Evolutionary conservation across 805 yeast genomes (phyloP).

Genomic region (Monosporozyma aquatica): DNA sequence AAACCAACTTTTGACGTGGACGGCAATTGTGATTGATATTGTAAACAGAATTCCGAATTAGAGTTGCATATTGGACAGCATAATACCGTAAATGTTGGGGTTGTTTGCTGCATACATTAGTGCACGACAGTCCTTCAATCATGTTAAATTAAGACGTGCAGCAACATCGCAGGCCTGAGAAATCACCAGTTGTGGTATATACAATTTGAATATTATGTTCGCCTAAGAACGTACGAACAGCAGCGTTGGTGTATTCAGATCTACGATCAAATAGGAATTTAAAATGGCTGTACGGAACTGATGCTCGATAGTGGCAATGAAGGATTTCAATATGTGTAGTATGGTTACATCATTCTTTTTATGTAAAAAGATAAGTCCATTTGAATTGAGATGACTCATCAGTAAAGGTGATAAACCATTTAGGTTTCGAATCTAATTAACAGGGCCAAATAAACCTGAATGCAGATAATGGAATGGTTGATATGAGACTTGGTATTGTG

Average conservation of each 20-base stretch:
- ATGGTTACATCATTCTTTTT: conserved; percentile 2
- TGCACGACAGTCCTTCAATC: conserved; percentile 11
- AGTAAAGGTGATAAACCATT: conserved; percentile 9
- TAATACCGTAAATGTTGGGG: conserved; percentile 9
- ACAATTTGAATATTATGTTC: conserved; percentile 5
- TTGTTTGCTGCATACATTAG: conserved; percentile 4
- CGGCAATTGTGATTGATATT: background rate
- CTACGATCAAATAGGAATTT: conserved; percentile 9
- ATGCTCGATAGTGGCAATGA: background rate
- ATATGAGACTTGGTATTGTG: conserved; percentile 4
- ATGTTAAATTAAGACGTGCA: conserved; percentile 8
- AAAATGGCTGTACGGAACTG: conserved; percentile 4
- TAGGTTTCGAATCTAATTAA: conserved; percentile 1
- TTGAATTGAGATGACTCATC: conserved; percentile 9
- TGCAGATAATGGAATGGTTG: conserved; percentile 8
- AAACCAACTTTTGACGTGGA: conserved; percentile 5
- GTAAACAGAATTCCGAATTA: conserved; percentile 6
- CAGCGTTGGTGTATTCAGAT: conserved; percentile 7
- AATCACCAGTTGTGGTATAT: conserved; percentile 9
- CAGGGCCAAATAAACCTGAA: conserved; percentile 10
- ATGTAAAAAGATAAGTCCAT: conserved; percentile 7
- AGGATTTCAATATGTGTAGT: background rate
- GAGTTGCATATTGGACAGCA: conserved; percentile 8
- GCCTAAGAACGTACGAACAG: background rate
- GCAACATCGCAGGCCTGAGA: conserved; percentile 9